These are phyloP conservation scores for Cornus florida DNA, from an alignment of 148 eudicot genomes.

Conservation along the genomic window DNA sequence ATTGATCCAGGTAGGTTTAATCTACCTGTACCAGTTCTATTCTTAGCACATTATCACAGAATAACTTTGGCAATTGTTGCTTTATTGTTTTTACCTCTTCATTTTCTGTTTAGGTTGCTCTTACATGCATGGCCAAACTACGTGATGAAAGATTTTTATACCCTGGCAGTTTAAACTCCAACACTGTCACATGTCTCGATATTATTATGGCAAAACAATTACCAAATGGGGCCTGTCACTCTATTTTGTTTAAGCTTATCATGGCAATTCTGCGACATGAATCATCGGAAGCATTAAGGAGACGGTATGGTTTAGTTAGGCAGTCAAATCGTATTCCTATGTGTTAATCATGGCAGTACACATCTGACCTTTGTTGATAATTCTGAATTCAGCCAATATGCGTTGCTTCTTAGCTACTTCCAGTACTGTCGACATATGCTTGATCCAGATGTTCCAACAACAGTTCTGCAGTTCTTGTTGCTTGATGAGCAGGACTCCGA, in stretches of 20 bases:
- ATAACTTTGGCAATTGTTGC: background rate
- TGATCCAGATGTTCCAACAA: constrained; percentile 87
- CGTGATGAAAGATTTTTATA: constrained; percentile 81
- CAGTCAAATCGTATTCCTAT: background rate
- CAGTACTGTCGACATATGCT: constrained; percentile 96
- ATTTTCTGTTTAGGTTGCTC: constrained; percentile 57
- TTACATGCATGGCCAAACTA: constrained; percentile 93
- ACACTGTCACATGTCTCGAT: constrained; percentile 75
- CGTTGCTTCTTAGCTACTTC: constrained; percentile 85
- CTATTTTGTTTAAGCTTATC: constrained; percentile 80
- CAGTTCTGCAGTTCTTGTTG: constrained; percentile 71
- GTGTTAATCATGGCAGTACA: background rate
- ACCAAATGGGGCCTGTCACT: constrained; percentile 86
- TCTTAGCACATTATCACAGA: background rate
- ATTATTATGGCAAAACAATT: constrained; percentile 77
- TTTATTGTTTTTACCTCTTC: constrained; percentile 14
- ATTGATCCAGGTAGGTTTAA: constrained; percentile 65
- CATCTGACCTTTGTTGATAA: constrained; percentile 20
- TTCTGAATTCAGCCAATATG: constrained; percentile 72
- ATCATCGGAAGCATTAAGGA: constrained; percentile 88
- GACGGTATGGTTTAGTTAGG: constrained; percentile 61
- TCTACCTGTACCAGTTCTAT: background rate
- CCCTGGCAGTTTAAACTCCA: constrained; percentile 68
- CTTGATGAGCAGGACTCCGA: constrained; percentile 68
- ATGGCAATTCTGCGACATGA: constrained; percentile 78